These are phyloP conservation scores for Leccinum aurantiacum DNA, from an alignment of 768 basidiomycete genomes.

Conservation along the genomic window DNA sequence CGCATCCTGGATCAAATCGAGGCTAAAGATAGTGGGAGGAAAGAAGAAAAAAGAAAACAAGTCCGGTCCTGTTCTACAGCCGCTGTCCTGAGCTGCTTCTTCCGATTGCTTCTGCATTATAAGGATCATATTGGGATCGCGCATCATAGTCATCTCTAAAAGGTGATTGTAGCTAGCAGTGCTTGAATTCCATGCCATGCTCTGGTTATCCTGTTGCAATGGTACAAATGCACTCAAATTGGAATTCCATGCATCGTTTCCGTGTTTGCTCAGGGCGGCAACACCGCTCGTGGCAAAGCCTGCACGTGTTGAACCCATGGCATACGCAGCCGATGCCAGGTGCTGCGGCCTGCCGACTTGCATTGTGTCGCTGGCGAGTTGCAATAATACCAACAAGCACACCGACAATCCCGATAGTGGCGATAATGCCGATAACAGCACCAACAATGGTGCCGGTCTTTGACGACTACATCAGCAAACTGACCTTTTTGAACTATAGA, in stretches of 20 bases:
- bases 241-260: slow-evolving; percentile 40
- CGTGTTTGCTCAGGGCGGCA: slow-evolving; percentile 24
- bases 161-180: slow-evolving; percentile 43
- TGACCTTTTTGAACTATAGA: no score
- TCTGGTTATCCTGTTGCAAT: slow-evolving; percentile 61
- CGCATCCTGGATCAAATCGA: not conserved
- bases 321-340: slow-evolving; percentile 37
- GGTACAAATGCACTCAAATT: slow-evolving; percentile 73
- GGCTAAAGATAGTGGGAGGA: not conserved
- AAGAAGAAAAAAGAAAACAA: not conserved
- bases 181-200: slow-evolving; percentile 60
- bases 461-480: slow-evolving; percentile 9
- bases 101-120: slow-evolving; percentile 24
- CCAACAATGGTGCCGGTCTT: slow-evolving; percentile 29
- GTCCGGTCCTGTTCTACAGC: slow-evolving; percentile 21
- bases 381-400: slow-evolving; percentile 46
- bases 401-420: slow-evolving; percentile 30
- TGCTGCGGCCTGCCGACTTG: slow-evolving; percentile 30
- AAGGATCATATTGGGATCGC: slow-evolving; percentile 27
- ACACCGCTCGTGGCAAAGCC: slow-evolving; percentile 29
- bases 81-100: slow-evolving; percentile 27
- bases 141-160: slow-evolving; percentile 35
- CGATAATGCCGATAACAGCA: slow-evolving; percentile 32
- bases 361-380: slow-evolving; percentile 50
- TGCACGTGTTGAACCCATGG: slow-evolving; percentile 36